Conservation (phyloP, 768 basidiomycete genomes). For the Phylloporus sp. region DNA sequence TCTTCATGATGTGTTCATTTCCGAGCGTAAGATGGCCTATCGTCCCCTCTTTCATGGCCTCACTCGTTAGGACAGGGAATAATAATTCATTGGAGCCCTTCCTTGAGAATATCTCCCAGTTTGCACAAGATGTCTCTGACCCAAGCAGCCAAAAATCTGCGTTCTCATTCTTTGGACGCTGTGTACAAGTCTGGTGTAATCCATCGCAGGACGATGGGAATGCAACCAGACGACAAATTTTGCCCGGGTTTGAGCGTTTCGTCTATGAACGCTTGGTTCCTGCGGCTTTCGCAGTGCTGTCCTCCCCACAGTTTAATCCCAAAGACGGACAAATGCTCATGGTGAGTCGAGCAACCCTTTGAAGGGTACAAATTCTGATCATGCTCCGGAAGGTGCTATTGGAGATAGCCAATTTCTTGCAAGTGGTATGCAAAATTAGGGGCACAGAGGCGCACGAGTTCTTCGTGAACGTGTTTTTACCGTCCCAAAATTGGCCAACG, state of each 20-base stretch:
- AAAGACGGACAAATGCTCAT: slow-evolving; percentile 85
- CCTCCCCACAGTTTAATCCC: slow-evolving; percentile 75
- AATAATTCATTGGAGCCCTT: slow-evolving; percentile 64
- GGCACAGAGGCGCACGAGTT: slow-evolving; percentile 82
- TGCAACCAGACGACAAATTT: slow-evolving; percentile 31
- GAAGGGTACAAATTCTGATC: background rate
- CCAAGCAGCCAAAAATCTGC: slow-evolving; percentile 73
- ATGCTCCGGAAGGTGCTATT: slow-evolving; percentile 62
- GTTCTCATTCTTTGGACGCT: slow-evolving; percentile 70
- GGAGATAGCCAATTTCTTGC: slow-evolving; percentile 84
- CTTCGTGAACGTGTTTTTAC: slow-evolving; percentile 75
- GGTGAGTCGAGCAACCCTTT: slow-evolving; percentile 43
- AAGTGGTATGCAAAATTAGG: slow-evolving; percentile 70
- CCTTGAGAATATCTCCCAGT: slow-evolving; percentile 65
- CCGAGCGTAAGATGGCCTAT: slow-evolving; percentile 61
- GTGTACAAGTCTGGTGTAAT: slow-evolving; percentile 66
- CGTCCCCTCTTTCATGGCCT: background rate
- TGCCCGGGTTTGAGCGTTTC: slow-evolving; percentile 92
- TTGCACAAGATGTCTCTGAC: slow-evolving; percentile 77
- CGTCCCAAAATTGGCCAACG: slow-evolving; percentile 83
- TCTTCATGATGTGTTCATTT: slow-evolving; percentile 80
- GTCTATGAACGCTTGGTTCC: slow-evolving; percentile 86
- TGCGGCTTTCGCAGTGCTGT: slow-evolving; percentile 75
- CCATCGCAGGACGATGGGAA: slow-evolving; percentile 36
- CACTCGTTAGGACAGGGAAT: slow-evolving; percentile 45